Conservation (phyloP, 495 filamentous ascomycete species). For the Neurospora discreta region DNA sequence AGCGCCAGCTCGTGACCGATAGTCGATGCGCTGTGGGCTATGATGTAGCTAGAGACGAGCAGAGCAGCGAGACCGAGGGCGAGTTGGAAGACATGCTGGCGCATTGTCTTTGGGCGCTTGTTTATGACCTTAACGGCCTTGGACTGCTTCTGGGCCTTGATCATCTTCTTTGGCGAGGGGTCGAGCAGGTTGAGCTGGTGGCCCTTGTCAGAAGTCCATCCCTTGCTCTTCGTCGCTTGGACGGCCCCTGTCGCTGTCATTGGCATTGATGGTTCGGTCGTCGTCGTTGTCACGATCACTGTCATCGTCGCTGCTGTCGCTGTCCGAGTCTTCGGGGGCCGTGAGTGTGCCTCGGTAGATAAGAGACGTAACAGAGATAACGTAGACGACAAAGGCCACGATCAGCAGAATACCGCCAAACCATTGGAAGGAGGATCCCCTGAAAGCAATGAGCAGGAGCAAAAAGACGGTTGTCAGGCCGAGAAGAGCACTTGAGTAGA, state of each 20-base stretch:
- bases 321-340: slow-evolving; percentile 23
- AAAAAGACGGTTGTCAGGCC: slow-evolving; percentile 26
- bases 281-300: slow-evolving; percentile 12
- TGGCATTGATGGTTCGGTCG: slow-evolving; percentile 2
- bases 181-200: neutral
- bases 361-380: slow-evolving; percentile 32
- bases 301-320: slow-evolving; percentile 16
- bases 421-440: neutral
- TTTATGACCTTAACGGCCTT: neutral
- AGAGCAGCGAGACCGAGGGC: slow-evolving; percentile 37
- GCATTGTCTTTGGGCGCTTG: slow-evolving; percentile 7
- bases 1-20: slow-evolving; percentile 30
- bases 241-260: slow-evolving; percentile 23
- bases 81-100: slow-evolving; percentile 34
- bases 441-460: slow-evolving; percentile 21
- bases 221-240: neutral
- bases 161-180: neutral
- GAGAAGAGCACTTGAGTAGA: slow-evolving; percentile 34
- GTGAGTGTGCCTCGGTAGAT: slow-evolving; percentile 35
- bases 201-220: neutral
- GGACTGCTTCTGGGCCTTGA: slow-evolving; percentile 2
- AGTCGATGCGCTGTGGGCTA: slow-evolving; percentile 30
- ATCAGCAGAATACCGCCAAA: slow-evolving; percentile 30
- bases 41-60: slow-evolving; percentile 37
- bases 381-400: slow-evolving; percentile 34